Evolutionary conservation across 140 eudicot species (phyloP).

Genomic region (Anethum foeniculum): DNA sequence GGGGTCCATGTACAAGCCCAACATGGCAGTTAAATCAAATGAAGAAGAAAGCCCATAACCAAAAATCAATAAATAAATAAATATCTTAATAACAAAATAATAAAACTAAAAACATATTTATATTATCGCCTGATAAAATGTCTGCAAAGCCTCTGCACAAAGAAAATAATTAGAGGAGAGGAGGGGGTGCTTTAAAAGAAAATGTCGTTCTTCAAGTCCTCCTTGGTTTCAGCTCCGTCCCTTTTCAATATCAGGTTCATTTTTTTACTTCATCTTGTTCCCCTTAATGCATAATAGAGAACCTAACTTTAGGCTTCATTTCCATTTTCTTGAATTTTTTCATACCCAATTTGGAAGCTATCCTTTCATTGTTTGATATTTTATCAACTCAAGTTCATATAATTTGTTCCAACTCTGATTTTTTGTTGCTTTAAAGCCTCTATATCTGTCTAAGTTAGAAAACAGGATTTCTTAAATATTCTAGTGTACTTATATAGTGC

Average conservation of each 20-base stretch:
- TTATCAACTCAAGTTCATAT: too few species aligned
- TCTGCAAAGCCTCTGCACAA: background rate
- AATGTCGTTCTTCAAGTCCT: conserved; percentile 10
- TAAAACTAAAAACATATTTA: background rate
- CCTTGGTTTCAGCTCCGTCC: conserved; percentile 25
- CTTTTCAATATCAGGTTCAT: conserved; percentile 26
- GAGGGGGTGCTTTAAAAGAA: background rate
- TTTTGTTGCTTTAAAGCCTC: background rate
- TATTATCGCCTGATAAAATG: background rate
- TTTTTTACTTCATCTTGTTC: background rate
- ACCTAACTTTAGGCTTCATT: background rate
- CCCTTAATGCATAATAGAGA: background rate
- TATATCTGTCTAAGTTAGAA: background rate
- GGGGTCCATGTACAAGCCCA: background rate
- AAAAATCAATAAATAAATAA: background rate
- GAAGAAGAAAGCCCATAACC: background rate
- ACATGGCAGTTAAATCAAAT: background rate
- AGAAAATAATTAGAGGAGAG: background rate
- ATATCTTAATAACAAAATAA: background rate
- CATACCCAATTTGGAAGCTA: too few species aligned
- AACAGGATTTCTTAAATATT: background rate
- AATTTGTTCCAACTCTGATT: background rate
- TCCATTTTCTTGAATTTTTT: background rate
- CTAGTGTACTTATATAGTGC: background rate
- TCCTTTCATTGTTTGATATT: background rate